Evolutionary conservation across 768 basidiomycete genomes (phyloP), one percentile per base, ranked within the genome.

Genomic region (Lanmaoa rubissima): DNA sequence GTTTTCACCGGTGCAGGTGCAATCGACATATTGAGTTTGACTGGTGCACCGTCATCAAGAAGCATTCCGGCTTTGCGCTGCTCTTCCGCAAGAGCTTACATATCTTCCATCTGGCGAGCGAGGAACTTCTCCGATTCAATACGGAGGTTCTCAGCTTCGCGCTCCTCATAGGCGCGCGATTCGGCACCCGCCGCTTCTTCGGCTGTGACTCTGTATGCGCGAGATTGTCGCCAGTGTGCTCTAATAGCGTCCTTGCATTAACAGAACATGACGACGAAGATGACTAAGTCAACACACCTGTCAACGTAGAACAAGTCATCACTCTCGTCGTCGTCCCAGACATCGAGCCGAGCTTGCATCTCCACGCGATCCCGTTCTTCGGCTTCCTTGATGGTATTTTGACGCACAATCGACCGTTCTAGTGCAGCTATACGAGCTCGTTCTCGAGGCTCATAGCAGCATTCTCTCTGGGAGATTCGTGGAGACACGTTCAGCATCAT

Each of bases 111-210:
- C 67, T 97, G 94, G 53, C 86, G 82, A 38, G 92, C 91, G 57
- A 98, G 79, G 81, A 98, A 97, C 60, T 86, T 89, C 72, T 98
- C 96, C 1, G 93, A 94, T 73, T 98, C 94, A 48, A 85, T 82
- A 36, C 92, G 85, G 24, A 97, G 79, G 63, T 92, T 90, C 68
- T 90, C 94, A 9, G 85, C 83, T 72, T 97, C 93, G 49, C 89
- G 87, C 45, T 88, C 87, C 73, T 97, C 95, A 56, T 86, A 86
- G 28, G 81, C 75, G 16, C 91, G 83, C 36, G 92, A 94, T 61
- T 90, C 87, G 16, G 84, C 82, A 72, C 98, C 95, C 1, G 89
- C 88, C 2, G 85, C 83, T 63, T 90, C 87, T 71, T 99, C 96
- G 9, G 87, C 78, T 35, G 82, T 75, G 3, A 96, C 79, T 38